phyloP scores from a whole-genome alignment of 2,329 filamentous ascomycete species.

The Phaeoacremonium minimum region DNA sequence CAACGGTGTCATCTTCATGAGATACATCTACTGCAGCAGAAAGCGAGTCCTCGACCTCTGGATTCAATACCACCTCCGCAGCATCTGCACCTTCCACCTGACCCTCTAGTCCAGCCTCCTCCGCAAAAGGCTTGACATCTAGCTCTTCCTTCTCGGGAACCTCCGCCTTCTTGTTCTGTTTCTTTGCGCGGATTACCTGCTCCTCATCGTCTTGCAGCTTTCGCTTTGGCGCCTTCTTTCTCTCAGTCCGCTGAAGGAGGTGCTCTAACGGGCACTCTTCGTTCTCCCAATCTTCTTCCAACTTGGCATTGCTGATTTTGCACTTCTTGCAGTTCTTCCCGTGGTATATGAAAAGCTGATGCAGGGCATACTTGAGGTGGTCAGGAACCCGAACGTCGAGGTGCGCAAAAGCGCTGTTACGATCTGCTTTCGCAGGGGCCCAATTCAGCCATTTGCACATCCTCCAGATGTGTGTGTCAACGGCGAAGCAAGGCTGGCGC shows the following conservation, averaged over 20 bases:
- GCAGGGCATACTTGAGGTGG: constrained; percentile 49
- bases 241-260: constrained; percentile 30
- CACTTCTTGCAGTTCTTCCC: constrained; percentile 45
- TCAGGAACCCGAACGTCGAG: constrained; percentile 47
- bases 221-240: too few species aligned
- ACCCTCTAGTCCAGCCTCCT: too few species aligned
- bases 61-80: constrained; percentile 9
- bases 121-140: background rate
- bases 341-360: constrained; percentile 51
- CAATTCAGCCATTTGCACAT: constrained; percentile 49
- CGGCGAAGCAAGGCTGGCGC: constrained; percentile 48
- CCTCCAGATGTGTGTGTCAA: constrained; percentile 53
- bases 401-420: constrained; percentile 46
- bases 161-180: constrained; percentile 1
- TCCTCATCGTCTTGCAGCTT: background rate
- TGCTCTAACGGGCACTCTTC: constrained; percentile 36
- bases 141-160: background rate
- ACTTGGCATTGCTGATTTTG: constrained; percentile 46
- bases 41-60: constrained; percentile 7
- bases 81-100: too few species aligned
- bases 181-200: background rate
- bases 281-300: constrained; percentile 58
- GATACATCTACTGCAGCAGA: too few species aligned
- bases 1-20: too few species aligned
- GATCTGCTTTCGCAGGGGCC: constrained; percentile 44